These are phyloP conservation scores for Trichoderma citrinoviride DNA, from an alignment of 2,329 filamentous ascomycete species.

Conservation along the genomic window DNA sequence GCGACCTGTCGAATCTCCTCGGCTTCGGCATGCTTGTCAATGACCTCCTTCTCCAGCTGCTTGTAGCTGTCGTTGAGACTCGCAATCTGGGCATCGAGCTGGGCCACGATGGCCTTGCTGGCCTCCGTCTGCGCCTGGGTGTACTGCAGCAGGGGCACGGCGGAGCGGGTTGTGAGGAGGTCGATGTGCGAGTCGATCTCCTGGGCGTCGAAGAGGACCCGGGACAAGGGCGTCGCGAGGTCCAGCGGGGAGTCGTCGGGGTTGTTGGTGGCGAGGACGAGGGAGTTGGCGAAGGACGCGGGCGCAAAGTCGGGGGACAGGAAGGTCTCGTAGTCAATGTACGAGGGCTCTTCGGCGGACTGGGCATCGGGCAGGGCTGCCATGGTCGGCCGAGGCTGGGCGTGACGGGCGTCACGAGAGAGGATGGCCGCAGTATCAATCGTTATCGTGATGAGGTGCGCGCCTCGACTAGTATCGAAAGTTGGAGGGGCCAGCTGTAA, in stretches of 20 bases:
- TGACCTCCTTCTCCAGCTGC: conserved; percentile 81
- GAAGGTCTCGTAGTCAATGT: conserved; percentile 95
- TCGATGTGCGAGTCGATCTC: conserved; percentile 97
- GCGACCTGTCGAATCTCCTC: conserved; percentile 78
- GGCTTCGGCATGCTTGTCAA: conserved; percentile 79
- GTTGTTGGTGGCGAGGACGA: conserved; percentile 90
- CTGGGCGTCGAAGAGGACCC: conserved; percentile 93
- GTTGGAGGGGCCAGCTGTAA: not conserved
- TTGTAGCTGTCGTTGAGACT: conserved; percentile 81
- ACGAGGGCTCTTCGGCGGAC: conserved; percentile 59
- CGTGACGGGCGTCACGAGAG: not conserved
- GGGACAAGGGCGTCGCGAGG: conserved; percentile 87
- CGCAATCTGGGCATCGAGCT: conserved; percentile 76
- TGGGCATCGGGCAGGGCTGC: conserved; percentile 12
- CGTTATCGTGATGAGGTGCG: not conserved
- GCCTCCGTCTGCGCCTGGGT: conserved; percentile 72
- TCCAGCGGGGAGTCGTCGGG: conserved; percentile 85
- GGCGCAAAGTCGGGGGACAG: conserved; percentile 80
- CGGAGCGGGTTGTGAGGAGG: conserved; percentile 77
- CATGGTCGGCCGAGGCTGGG: not conserved
- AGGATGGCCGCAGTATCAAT: too few relatives aligned
- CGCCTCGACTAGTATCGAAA: not conserved
- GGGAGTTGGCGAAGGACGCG: conserved; percentile 77
- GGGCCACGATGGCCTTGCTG: conserved; percentile 67
- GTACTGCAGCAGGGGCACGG: conserved; percentile 75